These are phyloP conservation scores for Scheffersomyces segobiensis DNA, from an alignment of 1,139 yeast species.

Conservation along the genomic window DNA sequence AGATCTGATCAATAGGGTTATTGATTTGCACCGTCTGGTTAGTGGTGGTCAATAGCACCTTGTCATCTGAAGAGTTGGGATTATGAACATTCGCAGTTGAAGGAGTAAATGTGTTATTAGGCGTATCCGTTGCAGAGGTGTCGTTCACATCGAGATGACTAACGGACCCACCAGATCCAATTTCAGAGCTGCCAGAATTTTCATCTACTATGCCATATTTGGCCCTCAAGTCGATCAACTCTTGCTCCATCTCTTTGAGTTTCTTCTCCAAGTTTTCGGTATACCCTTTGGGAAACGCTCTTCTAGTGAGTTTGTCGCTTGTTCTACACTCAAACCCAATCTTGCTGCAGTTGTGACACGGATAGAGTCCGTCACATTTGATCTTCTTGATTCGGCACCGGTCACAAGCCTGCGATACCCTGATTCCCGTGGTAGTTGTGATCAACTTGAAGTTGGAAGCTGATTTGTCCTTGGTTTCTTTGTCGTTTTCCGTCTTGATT, in stretches of 20 bases:
- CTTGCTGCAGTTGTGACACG: constrained; percentile 67
- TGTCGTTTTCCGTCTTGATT: neutral
- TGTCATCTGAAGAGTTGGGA: constrained; percentile 5
- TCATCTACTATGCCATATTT: constrained; percentile 10
- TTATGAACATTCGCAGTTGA: neutral
- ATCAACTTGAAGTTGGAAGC: constrained; percentile 37
- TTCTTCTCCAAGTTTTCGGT: constrained; percentile 71
- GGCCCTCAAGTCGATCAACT: constrained; percentile 41
- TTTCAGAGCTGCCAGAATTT: neutral
- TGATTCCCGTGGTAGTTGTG: constrained; percentile 38
- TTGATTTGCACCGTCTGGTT: constrained; percentile 33
- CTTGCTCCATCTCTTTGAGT: constrained; percentile 61
- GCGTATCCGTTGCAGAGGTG: neutral
- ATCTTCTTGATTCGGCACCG: constrained; percentile 75
- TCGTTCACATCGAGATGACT: neutral
- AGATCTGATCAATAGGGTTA: constrained; percentile 51
- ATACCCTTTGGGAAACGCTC: constrained; percentile 57
- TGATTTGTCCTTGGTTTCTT: constrained; percentile 9
- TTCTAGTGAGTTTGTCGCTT: constrained; percentile 68
- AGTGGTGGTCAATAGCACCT: constrained; percentile 6
- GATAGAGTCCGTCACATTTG: constrained; percentile 72
- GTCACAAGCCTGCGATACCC: constrained; percentile 80
- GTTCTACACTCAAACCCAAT: constrained; percentile 69
- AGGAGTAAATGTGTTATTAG: neutral
- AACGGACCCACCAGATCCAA: neutral